These are phyloP conservation scores for Aspergillus sp. DNA, from an alignment of 2,329 filamentous ascomycete species.

Conservation along the genomic window DNA sequence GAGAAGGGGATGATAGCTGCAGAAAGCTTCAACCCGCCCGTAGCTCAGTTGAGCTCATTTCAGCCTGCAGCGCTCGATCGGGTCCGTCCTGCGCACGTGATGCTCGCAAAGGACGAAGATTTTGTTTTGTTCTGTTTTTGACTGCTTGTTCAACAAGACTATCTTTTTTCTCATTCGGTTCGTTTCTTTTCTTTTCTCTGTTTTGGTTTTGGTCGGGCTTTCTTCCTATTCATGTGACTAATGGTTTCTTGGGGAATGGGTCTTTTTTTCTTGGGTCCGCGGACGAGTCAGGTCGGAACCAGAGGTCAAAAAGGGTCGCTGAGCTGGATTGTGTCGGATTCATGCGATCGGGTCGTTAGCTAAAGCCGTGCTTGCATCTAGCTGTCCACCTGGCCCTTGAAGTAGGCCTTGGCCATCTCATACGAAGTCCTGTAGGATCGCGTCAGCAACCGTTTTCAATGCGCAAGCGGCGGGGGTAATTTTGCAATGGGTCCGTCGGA, in stretches of 20 bases:
- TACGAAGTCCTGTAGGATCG: slow-evolving; percentile 58
- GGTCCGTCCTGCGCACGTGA: slow-evolving; percentile 4
- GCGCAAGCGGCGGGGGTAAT: background rate
- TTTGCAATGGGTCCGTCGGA: background rate
- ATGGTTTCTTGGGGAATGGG: background rate
- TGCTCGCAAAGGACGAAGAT: background rate
- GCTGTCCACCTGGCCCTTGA: slow-evolving; percentile 50
- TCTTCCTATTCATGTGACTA: slow-evolving; percentile 3
- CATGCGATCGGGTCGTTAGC: slow-evolving; percentile 18
- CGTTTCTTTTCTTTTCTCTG: background rate
- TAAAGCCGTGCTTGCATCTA: slow-evolving; percentile 16
- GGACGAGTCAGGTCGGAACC: background rate
- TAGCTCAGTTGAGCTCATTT: background rate
- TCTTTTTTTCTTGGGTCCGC: background rate
- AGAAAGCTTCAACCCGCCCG: background rate
- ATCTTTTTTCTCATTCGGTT: background rate
- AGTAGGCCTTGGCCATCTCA: slow-evolving; percentile 69
- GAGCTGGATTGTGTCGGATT: slow-evolving; percentile 14
- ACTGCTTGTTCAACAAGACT: background rate
- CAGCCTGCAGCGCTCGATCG: background rate
- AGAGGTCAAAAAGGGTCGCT: slow-evolving; percentile 3
- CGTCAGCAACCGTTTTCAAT: slow-evolving; percentile 9
- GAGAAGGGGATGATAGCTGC: background rate
- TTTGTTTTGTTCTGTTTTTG: background rate
- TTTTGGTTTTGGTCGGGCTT: background rate